Conservation (phyloP, 1,139 yeast species). For the Magnusiomyces clavatus region DNA sequence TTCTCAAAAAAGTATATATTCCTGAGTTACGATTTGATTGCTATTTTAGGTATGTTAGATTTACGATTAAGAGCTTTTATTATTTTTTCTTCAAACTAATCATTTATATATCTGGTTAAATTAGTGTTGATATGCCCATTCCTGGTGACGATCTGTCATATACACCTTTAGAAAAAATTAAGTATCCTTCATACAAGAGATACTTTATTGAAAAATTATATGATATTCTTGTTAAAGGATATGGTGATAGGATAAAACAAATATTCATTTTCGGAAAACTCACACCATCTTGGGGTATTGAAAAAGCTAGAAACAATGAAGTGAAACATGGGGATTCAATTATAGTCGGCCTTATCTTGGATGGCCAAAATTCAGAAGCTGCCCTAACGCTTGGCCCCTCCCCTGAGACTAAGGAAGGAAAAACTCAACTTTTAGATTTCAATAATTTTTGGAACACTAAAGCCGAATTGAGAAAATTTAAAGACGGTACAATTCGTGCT, state of each 20-base stretch:
- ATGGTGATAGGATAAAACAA: conserved; percentile 51
- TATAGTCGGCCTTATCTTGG: conserved; percentile 57
- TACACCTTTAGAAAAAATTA: conserved; percentile 67
- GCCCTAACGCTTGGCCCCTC: conserved; percentile 80
- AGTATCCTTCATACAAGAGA: conserved; percentile 63
- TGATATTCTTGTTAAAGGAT: conserved; percentile 51
- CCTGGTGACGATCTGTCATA: conserved; percentile 34
- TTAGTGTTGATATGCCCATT: conserved; percentile 17
- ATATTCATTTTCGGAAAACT: conserved; percentile 16
- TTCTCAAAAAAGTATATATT: conserved; percentile 51
- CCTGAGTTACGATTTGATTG: conserved; percentile 61
- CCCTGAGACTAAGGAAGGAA: conserved; percentile 31
- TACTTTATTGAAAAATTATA: conserved; percentile 55
- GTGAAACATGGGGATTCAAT: conserved; percentile 27
- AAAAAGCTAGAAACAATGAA: conserved; percentile 44
- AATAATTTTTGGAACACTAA: conserved; percentile 84
- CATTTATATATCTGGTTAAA: background rate
- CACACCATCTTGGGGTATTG: conserved; percentile 36
- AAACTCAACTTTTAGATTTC: conserved; percentile 54
- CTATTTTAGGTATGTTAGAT: conserved; percentile 30
- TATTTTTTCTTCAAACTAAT: conserved; percentile 1
- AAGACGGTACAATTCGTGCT: conserved; percentile 79
- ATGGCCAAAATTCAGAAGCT: conserved; percentile 69
- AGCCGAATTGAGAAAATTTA: conserved; percentile 78
- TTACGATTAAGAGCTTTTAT: background rate